phyloP scores from a whole-genome alignment of 2,329 filamentous ascomycete genomes.

The Didymella sp. region DNA sequence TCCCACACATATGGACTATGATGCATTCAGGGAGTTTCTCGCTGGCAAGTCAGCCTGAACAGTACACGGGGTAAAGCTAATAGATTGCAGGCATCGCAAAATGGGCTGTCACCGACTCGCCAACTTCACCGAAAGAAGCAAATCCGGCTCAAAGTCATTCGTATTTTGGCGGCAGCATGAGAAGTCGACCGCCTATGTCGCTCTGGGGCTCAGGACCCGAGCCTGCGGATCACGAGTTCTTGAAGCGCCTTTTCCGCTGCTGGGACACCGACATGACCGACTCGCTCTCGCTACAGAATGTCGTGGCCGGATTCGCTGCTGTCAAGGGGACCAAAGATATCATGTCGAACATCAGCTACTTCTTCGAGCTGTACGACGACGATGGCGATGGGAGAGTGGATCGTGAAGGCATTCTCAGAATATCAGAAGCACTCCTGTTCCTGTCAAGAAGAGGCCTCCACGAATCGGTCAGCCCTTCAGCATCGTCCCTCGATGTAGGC shows the following conservation, averaged over 20 bases:
- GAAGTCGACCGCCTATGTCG: slow-evolving; percentile 53
- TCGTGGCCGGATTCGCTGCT: slow-evolving; percentile 86
- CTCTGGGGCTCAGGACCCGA: slow-evolving; percentile 68
- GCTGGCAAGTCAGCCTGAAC: slow-evolving; percentile 57
- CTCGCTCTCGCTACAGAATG: slow-evolving; percentile 85
- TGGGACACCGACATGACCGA: slow-evolving; percentile 84
- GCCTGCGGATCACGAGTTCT: slow-evolving; percentile 93
- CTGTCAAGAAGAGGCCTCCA: slow-evolving; percentile 87
- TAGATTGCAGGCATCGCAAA: slow-evolving; percentile 71
- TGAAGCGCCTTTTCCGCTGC: slow-evolving; percentile 82
- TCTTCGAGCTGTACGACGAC: slow-evolving; percentile 97
- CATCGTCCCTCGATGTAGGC: slow-evolving; percentile 62
- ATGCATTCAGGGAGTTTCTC: slow-evolving; percentile 92
- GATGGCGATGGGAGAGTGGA: slow-evolving; percentile 90
- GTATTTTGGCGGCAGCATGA: slow-evolving; percentile 61
- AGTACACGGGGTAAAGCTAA: not conserved
- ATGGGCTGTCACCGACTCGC: slow-evolving; percentile 92
- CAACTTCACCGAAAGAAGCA: slow-evolving; percentile 64
- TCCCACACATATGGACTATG: slow-evolving; percentile 95
- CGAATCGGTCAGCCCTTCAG: slow-evolving; percentile 71
- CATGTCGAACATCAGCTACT: slow-evolving; percentile 97
- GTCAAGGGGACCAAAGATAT: slow-evolving; percentile 95
- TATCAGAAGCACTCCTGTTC: slow-evolving; percentile 93
- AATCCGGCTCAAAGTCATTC: slow-evolving; percentile 60
- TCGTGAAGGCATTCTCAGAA: slow-evolving; percentile 90